These are phyloP conservation scores for Rhodotorula kratochvilovae DNA, from an alignment of 768 basidiomycete species.

Conservation along the genomic window DNA sequence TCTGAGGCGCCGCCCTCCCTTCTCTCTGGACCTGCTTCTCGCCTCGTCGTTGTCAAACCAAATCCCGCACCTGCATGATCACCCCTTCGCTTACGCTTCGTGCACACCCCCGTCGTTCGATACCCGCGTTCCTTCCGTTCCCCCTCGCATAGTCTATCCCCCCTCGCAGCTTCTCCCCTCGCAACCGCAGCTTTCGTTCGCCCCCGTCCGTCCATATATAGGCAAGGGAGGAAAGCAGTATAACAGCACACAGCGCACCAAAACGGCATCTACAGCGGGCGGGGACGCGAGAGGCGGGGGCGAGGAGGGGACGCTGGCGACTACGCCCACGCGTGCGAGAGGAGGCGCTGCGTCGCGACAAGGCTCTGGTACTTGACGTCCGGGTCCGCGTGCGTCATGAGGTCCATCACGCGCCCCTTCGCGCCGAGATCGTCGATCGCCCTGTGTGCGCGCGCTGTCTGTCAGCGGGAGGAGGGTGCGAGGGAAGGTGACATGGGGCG, in stretches of 20 bases:
- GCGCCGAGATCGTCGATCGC: constrained; percentile 71
- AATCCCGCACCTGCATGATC: too few relatives aligned
- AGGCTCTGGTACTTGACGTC: constrained; percentile 91
- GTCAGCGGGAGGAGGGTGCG: not conserved
- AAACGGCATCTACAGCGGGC: too few relatives aligned
- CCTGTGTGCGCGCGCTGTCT: constrained; percentile 8
- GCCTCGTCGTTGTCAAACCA: too few relatives aligned
- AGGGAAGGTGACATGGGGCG: not conserved
- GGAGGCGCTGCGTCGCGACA: constrained; percentile 70
- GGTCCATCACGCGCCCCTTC: constrained; percentile 57
- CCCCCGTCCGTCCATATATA: too few relatives aligned
- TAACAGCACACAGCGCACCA: too few relatives aligned
- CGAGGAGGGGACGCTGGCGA: too few relatives aligned
- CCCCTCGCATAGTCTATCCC: not conserved
- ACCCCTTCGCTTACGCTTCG: too few relatives aligned
- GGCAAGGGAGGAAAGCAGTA: too few relatives aligned
- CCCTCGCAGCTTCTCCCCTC: not conserved
- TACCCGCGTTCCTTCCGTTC: not conserved
- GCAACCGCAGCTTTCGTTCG: not conserved
- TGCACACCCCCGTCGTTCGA: not conserved
- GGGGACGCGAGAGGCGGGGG: too few relatives aligned
- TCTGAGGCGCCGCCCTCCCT: not conserved
- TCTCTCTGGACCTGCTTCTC: not conserved
- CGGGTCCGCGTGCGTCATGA: constrained; percentile 81
- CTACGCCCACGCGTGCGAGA: constrained; percentile 23